Conservation (phyloP, 371 early-diverging fungal species). For the Mucor sp. region DNA sequence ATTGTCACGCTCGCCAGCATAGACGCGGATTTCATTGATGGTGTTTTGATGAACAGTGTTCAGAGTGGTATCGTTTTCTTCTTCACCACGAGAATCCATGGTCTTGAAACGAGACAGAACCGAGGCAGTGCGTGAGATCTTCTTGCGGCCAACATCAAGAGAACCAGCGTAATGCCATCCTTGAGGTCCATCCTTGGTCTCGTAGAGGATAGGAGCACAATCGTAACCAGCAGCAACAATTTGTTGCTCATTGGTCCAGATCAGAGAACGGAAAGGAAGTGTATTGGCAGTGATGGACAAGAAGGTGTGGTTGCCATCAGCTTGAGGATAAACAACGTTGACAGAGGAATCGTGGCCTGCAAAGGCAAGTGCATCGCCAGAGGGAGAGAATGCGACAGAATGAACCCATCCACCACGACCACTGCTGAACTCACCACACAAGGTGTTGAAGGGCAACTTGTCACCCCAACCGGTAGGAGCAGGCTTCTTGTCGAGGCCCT, state of each 20-base stretch:
- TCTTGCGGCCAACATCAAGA: constrained; percentile 73
- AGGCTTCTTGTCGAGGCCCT: constrained; percentile 93
- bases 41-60: constrained; percentile 93
- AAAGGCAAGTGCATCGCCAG: constrained; percentile 89
- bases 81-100: constrained; percentile 90
- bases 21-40: constrained; percentile 77
- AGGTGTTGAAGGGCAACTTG: constrained; percentile 90
- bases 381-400: constrained; percentile 90
- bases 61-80: constrained; percentile 71
- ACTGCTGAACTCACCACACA: constrained; percentile 88
- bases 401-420: constrained; percentile 93
- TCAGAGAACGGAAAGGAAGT: constrained; percentile 79
- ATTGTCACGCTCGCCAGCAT: constrained; percentile 57
- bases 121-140: constrained; percentile 50
- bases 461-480: constrained; percentile 90
- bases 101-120: constrained; percentile 90
- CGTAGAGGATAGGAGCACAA: constrained; percentile 85
- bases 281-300: constrained; percentile 62
- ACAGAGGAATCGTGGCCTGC: constrained; percentile 88
- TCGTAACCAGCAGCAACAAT: constrained; percentile 94
- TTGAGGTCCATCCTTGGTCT: constrained; percentile 51
- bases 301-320: constrained; percentile 58
- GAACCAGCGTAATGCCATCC: constrained; percentile 78
- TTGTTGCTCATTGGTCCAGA: constrained; percentile 77
- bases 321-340: constrained; percentile 70